Evolutionary conservation across 163 green algal genomes (phyloP).

Genomic region (Coccomyxa subellipsoidea): DNA sequence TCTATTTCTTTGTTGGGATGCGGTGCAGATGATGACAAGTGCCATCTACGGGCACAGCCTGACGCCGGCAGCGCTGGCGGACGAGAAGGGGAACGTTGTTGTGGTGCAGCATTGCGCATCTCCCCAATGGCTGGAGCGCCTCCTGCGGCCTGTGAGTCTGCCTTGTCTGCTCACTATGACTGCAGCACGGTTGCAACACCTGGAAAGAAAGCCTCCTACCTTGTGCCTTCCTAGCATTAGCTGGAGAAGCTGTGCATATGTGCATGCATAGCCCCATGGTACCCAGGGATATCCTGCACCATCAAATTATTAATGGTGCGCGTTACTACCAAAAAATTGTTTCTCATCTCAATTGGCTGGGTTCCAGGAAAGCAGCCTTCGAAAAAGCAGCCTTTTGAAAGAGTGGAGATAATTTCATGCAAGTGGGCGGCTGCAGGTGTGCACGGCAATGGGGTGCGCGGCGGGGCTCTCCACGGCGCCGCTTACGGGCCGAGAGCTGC

Average conservation of each 20-base stretch:
- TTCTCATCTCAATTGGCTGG: no score
- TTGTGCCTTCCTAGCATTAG: no score
- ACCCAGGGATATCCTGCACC: not conserved
- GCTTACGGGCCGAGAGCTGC: constrained; percentile 26
- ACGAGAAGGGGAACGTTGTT: constrained; percentile 46
- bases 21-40: constrained; percentile 38
- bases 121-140: constrained; percentile 29
- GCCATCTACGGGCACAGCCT: constrained; percentile 35
- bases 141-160: constrained; percentile 25
- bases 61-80: constrained; percentile 35
- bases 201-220: no score
- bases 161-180: no score
- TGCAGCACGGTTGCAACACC: no score
- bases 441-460: constrained; percentile 44
- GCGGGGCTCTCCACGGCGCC: constrained; percentile 35
- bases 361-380: no score
- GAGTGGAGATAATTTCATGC: not conserved
- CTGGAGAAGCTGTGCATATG: not conserved
- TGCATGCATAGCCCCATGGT: not conserved
- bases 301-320: not conserved
- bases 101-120: constrained; percentile 28
- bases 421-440: constrained; percentile 26
- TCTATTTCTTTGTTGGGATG: no score
- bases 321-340: no score
- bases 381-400: no score